Base-by-base conservation (phyloP, 495 filamentous ascomycete genomes). In the Penicillium subrubescens region DNA sequence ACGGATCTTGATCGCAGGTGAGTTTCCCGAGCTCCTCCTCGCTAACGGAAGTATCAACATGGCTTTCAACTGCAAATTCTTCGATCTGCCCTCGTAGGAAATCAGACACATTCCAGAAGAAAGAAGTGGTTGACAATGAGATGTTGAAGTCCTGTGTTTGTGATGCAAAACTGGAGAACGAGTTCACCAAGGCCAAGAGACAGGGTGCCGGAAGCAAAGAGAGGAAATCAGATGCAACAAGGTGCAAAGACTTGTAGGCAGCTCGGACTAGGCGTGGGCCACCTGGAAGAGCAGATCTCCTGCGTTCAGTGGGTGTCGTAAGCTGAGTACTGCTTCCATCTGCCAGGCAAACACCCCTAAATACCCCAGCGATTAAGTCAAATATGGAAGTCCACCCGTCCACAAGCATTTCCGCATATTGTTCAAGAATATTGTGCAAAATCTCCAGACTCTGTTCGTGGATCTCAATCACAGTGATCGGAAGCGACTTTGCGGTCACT, bases 71-170 rank as follows among this genome's bases (percentile, higher is more conserved):
- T 0, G 74, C 76, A 55, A 83, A 82, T 12, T 66, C 62, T 19
- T 79, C 78, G 48, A 79, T 85, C 29, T 79, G 77, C 44, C 71
- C 75, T 54, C 82, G 82, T 35, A 98, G 83, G 64, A 92, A 96
- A 73, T 97, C 94, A 2, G 95, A 97, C 14, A 96, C 85, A 64
- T 92, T 93, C 90, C 93, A 97, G 77, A 96, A 97, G 70, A 96
- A 96, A 0, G 94, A 96, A 12, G 95, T 90, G 2, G 92, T 94
- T 17, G 96, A 97, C 17, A 99, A 80, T 0, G 94, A 96, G 60
- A 97, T 96, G 67, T 99, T 99, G 59, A 99, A 86, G 75, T 98
- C 95, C 66, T 96, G 90, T 41, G 87, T 83, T 72, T 98, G 94
- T 2, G 87, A 86, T 58, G 89, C 91, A 77, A 98, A 99, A 62